Evolutionary conservation across 1,139 yeast species (phyloP), one percentile per base, ranked within the genome.

Genomic region (Sugiyamaella novakii): DNA sequence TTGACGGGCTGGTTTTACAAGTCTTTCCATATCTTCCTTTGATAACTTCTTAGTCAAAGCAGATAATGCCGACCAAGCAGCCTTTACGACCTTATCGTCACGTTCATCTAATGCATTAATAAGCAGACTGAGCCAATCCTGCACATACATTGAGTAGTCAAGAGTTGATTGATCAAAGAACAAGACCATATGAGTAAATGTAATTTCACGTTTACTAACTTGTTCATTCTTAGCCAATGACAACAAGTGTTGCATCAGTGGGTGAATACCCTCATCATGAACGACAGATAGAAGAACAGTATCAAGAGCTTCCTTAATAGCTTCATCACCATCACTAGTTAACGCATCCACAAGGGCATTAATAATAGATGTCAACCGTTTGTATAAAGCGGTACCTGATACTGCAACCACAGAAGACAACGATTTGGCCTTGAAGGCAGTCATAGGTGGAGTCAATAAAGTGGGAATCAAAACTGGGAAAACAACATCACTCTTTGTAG

Each of bases 381-480:
- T 82, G 73, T 83, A 83, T 57, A 91, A 73, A 1, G 96, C 89
- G 46, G 80, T 69, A 30, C 97, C 98, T 19, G 98, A 97, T 41
- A 87, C 96, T 46, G 86, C 81, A 0, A 96, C 95, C 64, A 94
- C 77, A 0, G 95, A 83, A 21, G 96, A 89, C 54, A 92, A 75
- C 3, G 97, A 96, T 50, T 78, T 76, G 17, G 96, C 95, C 69
- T 91, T 89, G 73, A 84, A 83, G 0, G 81, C 75, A 59, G 88
- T 89, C 54, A 92, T 81, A 7, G 97, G 97, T 7, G 91, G 83
- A 7, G 82, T 67, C 63, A 91, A 75, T 64, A 94, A 76, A 0
- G 95, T 80, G 45, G 98, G 98, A 53, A 92, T 78, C 65, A 92
- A 78, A 47, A 88, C 85, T 49, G 98, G 98, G 91, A 94, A 89